These are phyloP conservation scores for Camellia lanceoleosa DNA, from an alignment of 148 eudicot genomes.

Conservation along the genomic window DNA sequence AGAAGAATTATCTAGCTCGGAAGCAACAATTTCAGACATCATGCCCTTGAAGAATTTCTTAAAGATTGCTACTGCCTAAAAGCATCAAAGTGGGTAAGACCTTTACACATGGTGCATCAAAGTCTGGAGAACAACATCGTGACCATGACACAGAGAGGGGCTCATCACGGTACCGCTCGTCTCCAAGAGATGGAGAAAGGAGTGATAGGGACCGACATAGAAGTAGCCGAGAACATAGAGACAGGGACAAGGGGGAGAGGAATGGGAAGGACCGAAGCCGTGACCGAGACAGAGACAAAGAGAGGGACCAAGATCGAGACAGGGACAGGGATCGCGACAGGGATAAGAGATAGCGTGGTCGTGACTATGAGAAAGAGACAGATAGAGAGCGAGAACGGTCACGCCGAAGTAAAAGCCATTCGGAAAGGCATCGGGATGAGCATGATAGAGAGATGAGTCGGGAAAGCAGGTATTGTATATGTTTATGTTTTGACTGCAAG, in stretches of 20 bases:
- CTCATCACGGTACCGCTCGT: conserved; percentile 42
- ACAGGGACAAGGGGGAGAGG: conserved; percentile 39
- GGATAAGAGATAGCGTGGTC: conserved; percentile 29
- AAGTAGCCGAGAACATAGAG: conserved; percentile 51
- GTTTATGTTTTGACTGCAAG: not conserved
- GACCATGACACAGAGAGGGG: conserved; percentile 52
- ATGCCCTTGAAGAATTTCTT: too few species aligned
- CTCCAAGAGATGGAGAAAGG: conserved; percentile 56
- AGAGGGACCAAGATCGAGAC: conserved; percentile 34
- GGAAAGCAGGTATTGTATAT: conserved; percentile 44
- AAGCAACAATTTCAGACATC: too few species aligned
- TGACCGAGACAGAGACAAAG: conserved; percentile 31
- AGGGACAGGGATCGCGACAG: conserved; percentile 30
- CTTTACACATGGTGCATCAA: too few species aligned
- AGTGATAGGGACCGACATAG: conserved; percentile 44
- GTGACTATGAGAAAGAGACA: conserved; percentile 29
- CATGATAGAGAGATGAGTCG: conserved; percentile 37
- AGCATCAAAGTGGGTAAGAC: too few species aligned
- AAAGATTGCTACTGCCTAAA: too few species aligned
- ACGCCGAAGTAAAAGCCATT: conserved; percentile 49
- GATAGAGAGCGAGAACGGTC: conserved; percentile 36
- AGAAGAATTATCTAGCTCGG: too few species aligned
- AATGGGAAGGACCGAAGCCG: conserved; percentile 36
- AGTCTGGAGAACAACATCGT: conserved; percentile 48
- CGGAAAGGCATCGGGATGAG: conserved; percentile 45